A percentile compares a stretch with the other conserved stretches of the same genome.
Conservation (phyloP, 495 filamentous ascomycete genomes). For the Aspergillus heteromorphus region DNA sequence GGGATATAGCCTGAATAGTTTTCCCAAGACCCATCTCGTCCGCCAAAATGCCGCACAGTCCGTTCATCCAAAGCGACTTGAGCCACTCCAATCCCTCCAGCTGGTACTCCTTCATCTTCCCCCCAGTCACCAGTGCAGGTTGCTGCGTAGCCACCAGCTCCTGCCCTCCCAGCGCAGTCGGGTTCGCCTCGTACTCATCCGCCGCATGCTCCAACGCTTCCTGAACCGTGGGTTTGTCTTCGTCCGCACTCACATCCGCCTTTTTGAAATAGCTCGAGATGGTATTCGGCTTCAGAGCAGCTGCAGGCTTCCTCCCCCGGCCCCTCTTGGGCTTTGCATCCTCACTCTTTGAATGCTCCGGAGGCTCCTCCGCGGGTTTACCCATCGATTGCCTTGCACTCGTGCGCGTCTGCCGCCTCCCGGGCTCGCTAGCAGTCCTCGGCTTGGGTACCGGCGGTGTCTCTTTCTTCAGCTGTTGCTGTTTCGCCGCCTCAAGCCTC, state of each 20-base stretch:
- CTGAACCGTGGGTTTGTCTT: constrained; percentile 45
- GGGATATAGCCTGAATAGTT: constrained; percentile 88
- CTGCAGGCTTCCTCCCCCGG: constrained; percentile 28
- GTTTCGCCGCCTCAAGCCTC: constrained; percentile 41
- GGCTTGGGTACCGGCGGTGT: constrained; percentile 8
- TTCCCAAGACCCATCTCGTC: constrained; percentile 98
- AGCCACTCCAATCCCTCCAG: constrained; percentile 94
- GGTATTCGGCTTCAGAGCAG: constrained; percentile 25
- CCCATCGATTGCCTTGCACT: constrained; percentile 27
- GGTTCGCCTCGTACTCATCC: constrained; percentile 51
- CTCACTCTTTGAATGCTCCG: constrained; percentile 13
- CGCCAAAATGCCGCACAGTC: constrained; percentile 88
- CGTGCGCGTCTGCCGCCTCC: constrained; percentile 27
- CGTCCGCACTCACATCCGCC: constrained; percentile 47
- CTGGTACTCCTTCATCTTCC: constrained; percentile 90
- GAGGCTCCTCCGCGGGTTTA: constrained; percentile 20
- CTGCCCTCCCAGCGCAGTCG: constrained; percentile 65
- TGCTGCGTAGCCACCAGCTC: constrained; percentile 76
- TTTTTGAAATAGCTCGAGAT: constrained; percentile 58
- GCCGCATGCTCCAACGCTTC: constrained; percentile 52
- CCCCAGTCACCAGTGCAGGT: constrained; percentile 76
- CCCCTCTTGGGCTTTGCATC: constrained; percentile 20
- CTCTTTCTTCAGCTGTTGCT: constrained; percentile 20
- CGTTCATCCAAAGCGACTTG: constrained; percentile 79
- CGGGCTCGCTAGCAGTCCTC: constrained; percentile 14